Conservation (phyloP, 768 basidiomycete species). For the Dentipellis fragilis region DNA sequence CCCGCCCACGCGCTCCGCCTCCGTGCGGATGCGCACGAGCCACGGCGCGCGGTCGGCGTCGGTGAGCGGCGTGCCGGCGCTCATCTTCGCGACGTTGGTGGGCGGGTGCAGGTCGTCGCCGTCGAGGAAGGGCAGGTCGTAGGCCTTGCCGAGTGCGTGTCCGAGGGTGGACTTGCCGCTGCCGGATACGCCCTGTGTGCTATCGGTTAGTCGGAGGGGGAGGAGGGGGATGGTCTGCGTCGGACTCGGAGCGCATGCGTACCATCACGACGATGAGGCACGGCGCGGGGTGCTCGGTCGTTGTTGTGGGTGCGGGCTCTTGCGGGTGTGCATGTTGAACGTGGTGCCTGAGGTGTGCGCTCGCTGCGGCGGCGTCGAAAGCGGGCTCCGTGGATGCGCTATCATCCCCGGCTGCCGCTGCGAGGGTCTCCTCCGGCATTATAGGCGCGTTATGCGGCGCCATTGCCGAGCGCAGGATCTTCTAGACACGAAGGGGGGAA, state of each 20-base stretch:
- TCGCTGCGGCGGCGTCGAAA: too few relatives aligned
- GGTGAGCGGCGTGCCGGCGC: constrained; percentile 57
- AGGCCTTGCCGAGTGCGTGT: constrained; percentile 40
- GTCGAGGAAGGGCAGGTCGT: constrained; percentile 71
- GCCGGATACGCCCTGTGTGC: constrained; percentile 58
- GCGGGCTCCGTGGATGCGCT: too few relatives aligned
- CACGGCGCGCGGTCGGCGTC: constrained; percentile 83
- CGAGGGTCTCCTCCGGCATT: too few relatives aligned
- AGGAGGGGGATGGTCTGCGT: too few relatives aligned
- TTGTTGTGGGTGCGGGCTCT: background rate
- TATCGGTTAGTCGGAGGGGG: background rate
- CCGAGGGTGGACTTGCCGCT: constrained; percentile 71
- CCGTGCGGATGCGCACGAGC: constrained; percentile 62
- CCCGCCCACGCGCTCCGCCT: constrained; percentile 48
- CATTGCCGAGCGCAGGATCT: too few relatives aligned
- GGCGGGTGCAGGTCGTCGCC: constrained; percentile 82
- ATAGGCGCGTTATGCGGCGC: too few relatives aligned
- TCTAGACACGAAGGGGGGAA: too few relatives aligned
- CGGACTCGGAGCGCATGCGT: too few relatives aligned
- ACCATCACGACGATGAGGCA: background rate
- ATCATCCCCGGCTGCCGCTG: too few relatives aligned
- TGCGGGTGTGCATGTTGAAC: too few relatives aligned
- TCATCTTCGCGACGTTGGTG: constrained; percentile 84
- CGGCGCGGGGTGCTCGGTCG: background rate
- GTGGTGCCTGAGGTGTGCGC: too few relatives aligned